Percentiles rank a stretch among this genome's conserved stretches.
phyloP scores from a whole-genome alignment of 768 basidiomycete genomes.

The Tylopilus vinaceipallidus region DNA sequence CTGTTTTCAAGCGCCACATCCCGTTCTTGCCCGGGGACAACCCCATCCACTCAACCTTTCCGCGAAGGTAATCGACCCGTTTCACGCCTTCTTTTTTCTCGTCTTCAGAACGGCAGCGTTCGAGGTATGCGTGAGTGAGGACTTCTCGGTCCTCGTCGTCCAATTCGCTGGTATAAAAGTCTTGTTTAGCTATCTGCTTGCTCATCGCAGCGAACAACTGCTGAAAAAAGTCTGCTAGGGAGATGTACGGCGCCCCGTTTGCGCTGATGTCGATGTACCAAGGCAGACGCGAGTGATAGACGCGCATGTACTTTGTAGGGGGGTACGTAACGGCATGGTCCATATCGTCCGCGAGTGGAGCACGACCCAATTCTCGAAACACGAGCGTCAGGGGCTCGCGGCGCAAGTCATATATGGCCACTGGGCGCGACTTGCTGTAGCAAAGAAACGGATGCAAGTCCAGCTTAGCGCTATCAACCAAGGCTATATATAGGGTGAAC shows the following conservation, averaged over 20 bases:
- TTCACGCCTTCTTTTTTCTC: slow-evolving; percentile 46
- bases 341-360: slow-evolving; percentile 48
- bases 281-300: slow-evolving; percentile 56
- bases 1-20: slow-evolving; percentile 65
- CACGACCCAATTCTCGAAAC: slow-evolving; percentile 46
- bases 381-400: slow-evolving; percentile 36
- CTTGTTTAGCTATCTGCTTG: slow-evolving; percentile 44
- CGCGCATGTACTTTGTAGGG: slow-evolving; percentile 46
- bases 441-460: slow-evolving; percentile 23
- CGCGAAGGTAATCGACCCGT: slow-evolving; percentile 60
- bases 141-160: slow-evolving; percentile 41
- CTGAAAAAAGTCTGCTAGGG: slow-evolving; percentile 52
- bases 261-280: slow-evolving; percentile 65
- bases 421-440: slow-evolving; percentile 31
- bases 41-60: slow-evolving; percentile 51
- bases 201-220: slow-evolving; percentile 45
- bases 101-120: slow-evolving; percentile 38
- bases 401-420: slow-evolving; percentile 53
- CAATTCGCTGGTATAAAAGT: slow-evolving; percentile 61
- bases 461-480: slow-evolving; percentile 27
- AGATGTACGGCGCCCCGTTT: slow-evolving; percentile 48
- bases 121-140: slow-evolving; percentile 45
- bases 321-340: slow-evolving; percentile 54
- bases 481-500: slow-evolving; percentile 9
- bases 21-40: slow-evolving; percentile 53